Evolutionary conservation across 805 yeast genomes (phyloP).

Genomic region (Yarrowia bubula): DNA sequence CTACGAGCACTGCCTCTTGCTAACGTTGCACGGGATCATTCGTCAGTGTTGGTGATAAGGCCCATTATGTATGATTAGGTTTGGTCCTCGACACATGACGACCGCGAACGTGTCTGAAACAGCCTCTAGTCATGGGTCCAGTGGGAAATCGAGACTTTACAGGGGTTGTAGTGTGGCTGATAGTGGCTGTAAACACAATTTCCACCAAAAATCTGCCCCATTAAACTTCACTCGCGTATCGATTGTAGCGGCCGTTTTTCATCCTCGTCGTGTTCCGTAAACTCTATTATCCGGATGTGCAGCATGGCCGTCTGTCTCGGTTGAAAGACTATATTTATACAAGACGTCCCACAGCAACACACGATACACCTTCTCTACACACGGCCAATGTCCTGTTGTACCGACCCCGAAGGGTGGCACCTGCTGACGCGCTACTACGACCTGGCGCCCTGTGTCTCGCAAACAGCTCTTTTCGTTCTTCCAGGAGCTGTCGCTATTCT

Average conservation of each 20-base stretch:
- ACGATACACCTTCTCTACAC: too few relatives aligned
- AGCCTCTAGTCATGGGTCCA: too few relatives aligned
- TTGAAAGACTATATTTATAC: neutral
- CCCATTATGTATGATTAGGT: constrained; percentile 10
- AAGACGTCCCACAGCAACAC: neutral
- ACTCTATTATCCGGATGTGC: neutral
- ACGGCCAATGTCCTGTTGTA: constrained; percentile 13
- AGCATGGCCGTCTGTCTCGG: neutral
- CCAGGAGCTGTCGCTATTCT: neutral
- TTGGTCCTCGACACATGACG: neutral
- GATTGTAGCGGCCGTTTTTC: neutral
- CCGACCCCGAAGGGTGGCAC: constrained; percentile 25
- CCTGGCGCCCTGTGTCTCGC: constrained; percentile 16
- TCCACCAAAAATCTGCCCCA: too few relatives aligned
- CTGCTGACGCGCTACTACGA: constrained; percentile 25
- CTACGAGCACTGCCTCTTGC: too few relatives aligned
- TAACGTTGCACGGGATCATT: neutral
- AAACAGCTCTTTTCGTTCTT: neutral
- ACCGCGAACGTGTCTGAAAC: neutral
- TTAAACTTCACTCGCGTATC: too few relatives aligned
- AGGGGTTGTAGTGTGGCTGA: too few relatives aligned
- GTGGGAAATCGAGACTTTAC: too few relatives aligned
- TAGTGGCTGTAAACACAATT: too few relatives aligned
- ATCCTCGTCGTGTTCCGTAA: neutral
- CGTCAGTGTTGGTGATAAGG: constrained; percentile 6